Evolutionary conservation across 345 rosid genomes (phyloP), one percentile per base, ranked within the genome.

Genomic region (Erodium maritimum): DNA sequence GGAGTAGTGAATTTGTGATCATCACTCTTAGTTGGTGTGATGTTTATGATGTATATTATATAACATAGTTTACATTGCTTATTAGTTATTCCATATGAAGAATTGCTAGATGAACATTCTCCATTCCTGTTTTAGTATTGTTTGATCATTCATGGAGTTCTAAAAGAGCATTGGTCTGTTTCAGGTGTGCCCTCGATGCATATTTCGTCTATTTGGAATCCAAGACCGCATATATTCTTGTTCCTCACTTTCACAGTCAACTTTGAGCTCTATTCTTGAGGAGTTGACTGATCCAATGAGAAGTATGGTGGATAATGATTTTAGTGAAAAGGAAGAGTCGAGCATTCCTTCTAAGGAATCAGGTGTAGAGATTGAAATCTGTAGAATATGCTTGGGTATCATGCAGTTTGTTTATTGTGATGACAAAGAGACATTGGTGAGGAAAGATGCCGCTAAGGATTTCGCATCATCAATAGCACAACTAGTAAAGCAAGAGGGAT

Each of bases 171-270:
- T 51, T 51, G 54, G 1, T 65, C 58, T 71, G 24, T 73, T 69
- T 61, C 61, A 91, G 96, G 84, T 88, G 5, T 91, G 97, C 68
- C 59, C 66, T 63, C 76, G 87, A 75, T 91, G 96, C 80, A 64
- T 84, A 46, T 67, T 84, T 61, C 82, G 98, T 56, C 61, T 91
- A 46, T 68, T 91, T 23, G 77, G 87, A 20, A 57, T 82, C 64
- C 69, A 50, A 46, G 69, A 61, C 19, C 75, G 69, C 19, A 67
- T 45, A 23, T 68, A 73, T 45, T 71, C 62, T 19, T 46, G 18
- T 45, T 65, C 77, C 0, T 73, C 69, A 19, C 66, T 72, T 45
- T 73, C 73, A 2, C 61, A 62, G 10, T 68, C 82, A 6, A 24
- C 60, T 23, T 73, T 81, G 2, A 19, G 61, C 53, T 37, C 75